Evolutionary conservation across 768 basidiomycete genomes (phyloP).

Genomic region (Favolaschia claudopus): DNA sequence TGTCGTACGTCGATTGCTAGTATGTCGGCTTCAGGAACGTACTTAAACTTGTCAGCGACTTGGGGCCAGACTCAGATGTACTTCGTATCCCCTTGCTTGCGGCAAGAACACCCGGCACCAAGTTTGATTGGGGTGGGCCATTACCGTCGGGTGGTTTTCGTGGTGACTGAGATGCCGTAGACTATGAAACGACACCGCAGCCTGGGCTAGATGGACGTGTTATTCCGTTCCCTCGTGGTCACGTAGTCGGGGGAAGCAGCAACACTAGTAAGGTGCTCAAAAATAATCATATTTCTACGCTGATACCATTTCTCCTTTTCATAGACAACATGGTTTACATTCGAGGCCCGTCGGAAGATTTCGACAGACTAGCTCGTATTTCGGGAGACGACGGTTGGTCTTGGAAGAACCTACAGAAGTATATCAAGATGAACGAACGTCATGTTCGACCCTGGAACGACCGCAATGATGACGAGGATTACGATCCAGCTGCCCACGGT

Average conservation of each 20-base stretch:
- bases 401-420: conserved; percentile 26
- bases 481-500: conserved; percentile 31
- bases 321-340: conserved; percentile 25
- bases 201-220: conserved; percentile 20
- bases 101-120: not conserved
- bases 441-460: conserved; percentile 30
- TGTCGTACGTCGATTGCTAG: not conserved
- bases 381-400: conserved; percentile 32
- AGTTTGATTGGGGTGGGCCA: conserved; percentile 24
- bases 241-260: conserved; percentile 29
- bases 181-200: conserved; percentile 22
- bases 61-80: not conserved
- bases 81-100: conserved; percentile 12
- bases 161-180: not conserved
- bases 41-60: conserved; percentile 1
- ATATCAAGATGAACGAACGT: conserved; percentile 28
- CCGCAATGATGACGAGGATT: conserved; percentile 30
- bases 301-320: not conserved
- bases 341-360: conserved; percentile 31
- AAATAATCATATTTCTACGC: not conserved
- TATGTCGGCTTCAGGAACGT: too few species aligned
- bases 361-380: conserved; percentile 22
- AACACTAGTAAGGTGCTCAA: conserved; percentile 17
- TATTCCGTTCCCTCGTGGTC: conserved; percentile 23
- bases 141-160: not conserved